Percentiles rank a stretch among this genome's conserved stretches.
These are phyloP conservation scores for Capsicum rhomboideum DNA, from an alignment of 257 asterid species.

Conservation along the genomic window DNA sequence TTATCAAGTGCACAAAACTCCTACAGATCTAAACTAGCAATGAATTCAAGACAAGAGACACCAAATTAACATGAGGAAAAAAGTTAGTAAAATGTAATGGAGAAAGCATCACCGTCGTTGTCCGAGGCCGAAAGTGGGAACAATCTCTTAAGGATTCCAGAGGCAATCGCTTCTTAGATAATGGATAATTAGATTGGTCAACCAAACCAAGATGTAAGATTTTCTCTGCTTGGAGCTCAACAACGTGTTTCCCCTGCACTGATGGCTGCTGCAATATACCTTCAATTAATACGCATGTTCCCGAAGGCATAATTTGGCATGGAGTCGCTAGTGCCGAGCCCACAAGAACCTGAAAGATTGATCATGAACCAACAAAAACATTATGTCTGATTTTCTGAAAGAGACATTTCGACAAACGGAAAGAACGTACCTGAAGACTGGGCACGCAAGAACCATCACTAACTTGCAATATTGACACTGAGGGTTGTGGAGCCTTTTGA, in stretches of 20 bases:
- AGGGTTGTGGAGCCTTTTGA: constrained; percentile 46
- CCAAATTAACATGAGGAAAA: neutral
- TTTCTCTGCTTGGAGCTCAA: constrained; percentile 61
- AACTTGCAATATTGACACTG: constrained; percentile 47
- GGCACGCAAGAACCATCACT: constrained; percentile 74
- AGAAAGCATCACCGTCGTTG: constrained; percentile 52
- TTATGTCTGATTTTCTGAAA: neutral
- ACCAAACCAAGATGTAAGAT: constrained; percentile 60
- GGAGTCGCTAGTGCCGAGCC: constrained; percentile 65
- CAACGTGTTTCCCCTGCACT: constrained; percentile 36
- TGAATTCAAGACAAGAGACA: neutral
- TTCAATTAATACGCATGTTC: constrained; percentile 63
- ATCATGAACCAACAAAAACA: neutral
- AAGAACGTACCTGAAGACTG: constrained; percentile 43
- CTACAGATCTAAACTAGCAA: neutral
- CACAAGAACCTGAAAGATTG: constrained; percentile 46
- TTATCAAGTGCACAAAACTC: neutral
- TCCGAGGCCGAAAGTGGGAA: constrained; percentile 74
- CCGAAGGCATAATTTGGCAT: constrained; percentile 59
- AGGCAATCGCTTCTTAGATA: constrained; percentile 78
- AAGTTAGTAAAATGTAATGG: neutral
- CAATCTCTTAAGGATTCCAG: constrained; percentile 53
- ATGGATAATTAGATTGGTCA: constrained; percentile 54
- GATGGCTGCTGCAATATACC: constrained; percentile 64
- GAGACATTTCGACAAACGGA: neutral